Base-by-base conservation (phyloP, 1,284 basidiomycete genomes). In the Ustilago trichophora region DNA sequence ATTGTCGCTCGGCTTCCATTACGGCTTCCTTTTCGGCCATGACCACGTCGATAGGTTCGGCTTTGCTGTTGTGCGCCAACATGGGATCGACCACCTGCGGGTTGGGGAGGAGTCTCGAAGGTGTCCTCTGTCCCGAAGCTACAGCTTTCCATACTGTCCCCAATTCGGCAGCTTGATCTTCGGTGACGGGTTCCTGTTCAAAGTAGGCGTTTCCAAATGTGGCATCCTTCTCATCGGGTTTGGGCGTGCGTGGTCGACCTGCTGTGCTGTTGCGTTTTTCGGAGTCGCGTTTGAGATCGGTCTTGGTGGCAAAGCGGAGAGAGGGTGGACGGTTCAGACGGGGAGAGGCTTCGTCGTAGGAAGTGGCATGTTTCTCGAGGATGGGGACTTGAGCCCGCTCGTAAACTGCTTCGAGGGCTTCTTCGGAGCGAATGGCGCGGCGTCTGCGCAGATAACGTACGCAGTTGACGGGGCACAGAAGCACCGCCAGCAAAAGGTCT, bases 61-160 rank as follows among this genome's bases (percentile, higher is more conserved):
- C 72, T 16, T 59, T 54, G 11, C 48, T 51, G 24, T 75, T 57
- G 44, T 75, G 58, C 15, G 54, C 55, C 31, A 75, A 52, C 57
- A 75, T 58, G 1, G 72, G 72, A 51, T 76, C 73, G 26, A 76
- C 53, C 22, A 47, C 38, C 33, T 76, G 69, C n/a, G 74, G 74
- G 18, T 76, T 76, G 7, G 74, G 74, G 8, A 76, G 51, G 9
- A 76, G 36, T 4, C 54, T 19, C 3, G 66, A 69, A 10, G 57
- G 42, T 24, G 58, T 68, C 26, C 58, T 37, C 16, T 51, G 48
- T 0, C 53, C 53, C 6, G 55, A 49, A 1, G 43, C 34, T 6
- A 59, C 12, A 3, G 67, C 51, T 35, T 51, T 51, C 66, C 59
- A 56, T 6, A 33, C 52, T 0, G 24, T 16, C 2, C 52, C 66